Base-by-base conservation (phyloP, 257 asterid genomes). In the Sherardia arvensis region DNA sequence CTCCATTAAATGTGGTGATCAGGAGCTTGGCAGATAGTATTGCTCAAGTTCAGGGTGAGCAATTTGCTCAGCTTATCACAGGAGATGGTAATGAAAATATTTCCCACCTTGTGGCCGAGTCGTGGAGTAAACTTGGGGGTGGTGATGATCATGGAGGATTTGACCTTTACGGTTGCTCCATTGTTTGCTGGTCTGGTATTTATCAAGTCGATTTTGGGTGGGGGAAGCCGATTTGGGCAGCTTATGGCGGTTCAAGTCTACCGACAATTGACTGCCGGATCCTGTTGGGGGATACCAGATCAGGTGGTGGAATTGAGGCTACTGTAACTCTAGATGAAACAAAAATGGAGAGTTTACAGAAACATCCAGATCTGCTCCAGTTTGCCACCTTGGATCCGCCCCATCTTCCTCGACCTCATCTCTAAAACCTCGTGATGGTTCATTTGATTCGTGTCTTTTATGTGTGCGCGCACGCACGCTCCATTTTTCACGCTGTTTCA, bases 161-260 rank as follows among this genome's bases (percentile, higher is more conserved):
- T 59, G 48, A 59, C 4, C 1, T 0, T 8, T 30, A n/a, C n/a
- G 3, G 8, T 0, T 4, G 17, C 9, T 7, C 48, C 27, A 59
- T 40, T 59, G 4, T 59, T 0, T n/a, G 64, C 28, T 3, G 1
- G 4, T 7, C 27, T 0, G 64, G 29, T 8, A 0, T 32, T 0
- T 59, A 59, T n/a, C 28, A 59, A 5, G 48, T 12, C 0, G 48
- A 59, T 33, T 59, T 59, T 8, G 72, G 72, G 32, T 67, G 65
- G 60, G 65, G 54, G 43, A 20, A 20, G 51, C 71, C 45, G 8
- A 58, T 59, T 0, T 67, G 71, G 71, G 0, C 38, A 0, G 27
- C 59, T 43, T 11, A 20, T 9, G 65, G 59, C 3, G 25, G 47
- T 14, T 3, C 26, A 23, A 53, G 4, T 23, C 7, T 8, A 8